Evolutionary conservation across 2,329 filamentous ascomycete genomes (phyloP), one percentile per base, ranked within the genome.

Genomic region (Chrysoporthe puriensis): DNA sequence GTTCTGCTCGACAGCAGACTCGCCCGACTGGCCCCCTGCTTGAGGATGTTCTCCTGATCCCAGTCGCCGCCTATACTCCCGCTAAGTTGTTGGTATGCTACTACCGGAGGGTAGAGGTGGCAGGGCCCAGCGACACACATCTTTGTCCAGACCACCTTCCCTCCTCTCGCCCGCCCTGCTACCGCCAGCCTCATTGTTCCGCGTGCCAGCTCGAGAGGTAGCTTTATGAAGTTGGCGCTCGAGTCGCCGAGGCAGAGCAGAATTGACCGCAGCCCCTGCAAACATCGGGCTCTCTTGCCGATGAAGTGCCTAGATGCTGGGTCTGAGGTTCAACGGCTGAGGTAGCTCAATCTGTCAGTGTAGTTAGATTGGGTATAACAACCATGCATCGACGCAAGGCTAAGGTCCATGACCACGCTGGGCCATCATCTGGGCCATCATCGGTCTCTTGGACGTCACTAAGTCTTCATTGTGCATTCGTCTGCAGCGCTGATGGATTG

Each of bases 111-210:
- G 7, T 16, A 40, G 34, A 26, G 26, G 21, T 21, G 34, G 11
- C 40, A 48, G n/a, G 26, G 50, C 4, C 26, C 14, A 13, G 9
- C 21, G 14, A 36, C 18, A 54, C 13, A 48, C 11, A 93, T 91
- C 90, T 82, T 96, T 96, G 81, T 96, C 92, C 63, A 96, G 86
- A n/a, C 78, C 80, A 75, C 95, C 91, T 79, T 96, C 92, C 73
- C 94, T 91, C 86, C 93, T 90, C 85, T 95, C 92, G 76, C 90
- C 88, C 78, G 91, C 82, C 44, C 79, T 79, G 48, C 92, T 92
- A 64, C 92, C 92, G 46, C 92, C 92, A 26, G 90, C 90, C 72
- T 89, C 83, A 67, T 79, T 76, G 82, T 95, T 92, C 69, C 94
- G 63, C 82, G 92, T 93, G 80, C 48, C 4, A 52, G 48, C 4